phyloP scores from a whole-genome alignment of 75 land plant species.

The Pinus tabuliformis region DNA sequence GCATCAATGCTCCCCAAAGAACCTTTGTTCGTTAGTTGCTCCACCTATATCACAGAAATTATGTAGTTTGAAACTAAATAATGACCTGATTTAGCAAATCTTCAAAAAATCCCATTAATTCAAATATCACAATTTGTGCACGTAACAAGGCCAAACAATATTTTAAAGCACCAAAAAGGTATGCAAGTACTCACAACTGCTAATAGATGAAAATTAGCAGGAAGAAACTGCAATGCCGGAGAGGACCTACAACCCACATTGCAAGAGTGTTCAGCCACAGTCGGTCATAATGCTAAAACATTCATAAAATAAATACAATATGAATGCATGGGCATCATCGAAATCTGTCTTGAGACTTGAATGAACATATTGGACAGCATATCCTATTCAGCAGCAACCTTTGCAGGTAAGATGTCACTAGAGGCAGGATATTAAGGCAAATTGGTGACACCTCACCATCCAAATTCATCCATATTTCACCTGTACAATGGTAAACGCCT shows the following conservation, averaged over 20 bases:
- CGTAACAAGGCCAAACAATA: background rate
- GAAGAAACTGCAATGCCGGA: constrained; percentile 57
- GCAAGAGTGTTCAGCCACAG: background rate
- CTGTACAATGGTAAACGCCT: constrained; percentile 21
- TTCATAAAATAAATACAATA: background rate
- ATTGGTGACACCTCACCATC: constrained; percentile 91
- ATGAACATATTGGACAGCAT: background rate
- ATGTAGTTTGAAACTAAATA: background rate
- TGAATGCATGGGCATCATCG: background rate
- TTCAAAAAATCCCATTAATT: background rate
- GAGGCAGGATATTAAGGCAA: too few relatives aligned
- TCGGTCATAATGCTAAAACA: background rate
- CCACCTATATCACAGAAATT: constrained; percentile 36
- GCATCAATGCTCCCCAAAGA: constrained; percentile 96
- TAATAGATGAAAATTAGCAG: constrained; percentile 64
- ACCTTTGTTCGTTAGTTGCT: constrained; percentile 79
- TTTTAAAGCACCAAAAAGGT: background rate
- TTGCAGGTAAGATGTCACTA: constrained; percentile 41
- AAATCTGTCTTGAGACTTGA: background rate
- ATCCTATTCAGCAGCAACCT: constrained; percentile 22
- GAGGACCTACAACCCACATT: constrained; percentile 40
- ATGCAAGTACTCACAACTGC: constrained; percentile 50
- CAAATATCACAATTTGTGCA: background rate
- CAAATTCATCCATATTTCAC: constrained; percentile 91
- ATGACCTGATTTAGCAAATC: background rate